Evolutionary conservation across 768 basidiomycete species (phyloP).

Genomic region (Boletus fagicola): DNA sequence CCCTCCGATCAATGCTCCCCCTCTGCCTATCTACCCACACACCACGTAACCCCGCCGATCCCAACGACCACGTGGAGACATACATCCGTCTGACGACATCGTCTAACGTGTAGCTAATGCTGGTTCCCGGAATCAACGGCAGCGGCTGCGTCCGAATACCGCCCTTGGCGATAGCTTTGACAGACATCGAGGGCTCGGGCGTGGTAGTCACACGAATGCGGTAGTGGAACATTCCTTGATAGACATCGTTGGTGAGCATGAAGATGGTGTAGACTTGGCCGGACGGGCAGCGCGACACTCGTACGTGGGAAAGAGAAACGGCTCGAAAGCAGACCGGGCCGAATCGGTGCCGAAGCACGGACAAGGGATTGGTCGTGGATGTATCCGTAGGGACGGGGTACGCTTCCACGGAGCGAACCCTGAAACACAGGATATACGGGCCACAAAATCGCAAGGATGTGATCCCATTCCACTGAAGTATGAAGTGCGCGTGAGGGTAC

Average conservation of each 20-base stretch:
- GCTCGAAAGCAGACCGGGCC: slow-evolving; percentile 38
- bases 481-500: not conserved
- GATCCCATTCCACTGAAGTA: slow-evolving; percentile 40
- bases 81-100: slow-evolving; percentile 8
- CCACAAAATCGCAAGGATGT: slow-evolving; percentile 46
- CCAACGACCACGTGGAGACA: slow-evolving; percentile 18
- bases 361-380: slow-evolving; percentile 5
- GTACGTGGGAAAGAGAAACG: slow-evolving; percentile 41
- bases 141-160: not conserved
- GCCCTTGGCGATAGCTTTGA: slow-evolving; percentile 37
- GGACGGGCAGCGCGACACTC: slow-evolving; percentile 27
- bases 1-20: slow-evolving; percentile 15
- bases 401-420: slow-evolving; percentile 50
- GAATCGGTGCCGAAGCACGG: slow-evolving; percentile 24
- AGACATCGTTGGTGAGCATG: slow-evolving; percentile 43
- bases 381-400: slow-evolving; percentile 21
- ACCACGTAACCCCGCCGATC: slow-evolving; percentile 22
- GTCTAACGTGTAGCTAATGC: not conserved
- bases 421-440: slow-evolving; percentile 51
- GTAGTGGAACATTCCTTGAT: slow-evolving; percentile 53
- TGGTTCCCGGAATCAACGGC: not conserved
- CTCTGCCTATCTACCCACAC: slow-evolving; percentile 24
- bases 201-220: slow-evolving; percentile 33
- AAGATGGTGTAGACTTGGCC: slow-evolving; percentile 38
- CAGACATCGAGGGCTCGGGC: slow-evolving; percentile 35